Evolutionary conservation across 768 basidiomycete species (phyloP).

Genomic region (Pleurotus eryngii): DNA sequence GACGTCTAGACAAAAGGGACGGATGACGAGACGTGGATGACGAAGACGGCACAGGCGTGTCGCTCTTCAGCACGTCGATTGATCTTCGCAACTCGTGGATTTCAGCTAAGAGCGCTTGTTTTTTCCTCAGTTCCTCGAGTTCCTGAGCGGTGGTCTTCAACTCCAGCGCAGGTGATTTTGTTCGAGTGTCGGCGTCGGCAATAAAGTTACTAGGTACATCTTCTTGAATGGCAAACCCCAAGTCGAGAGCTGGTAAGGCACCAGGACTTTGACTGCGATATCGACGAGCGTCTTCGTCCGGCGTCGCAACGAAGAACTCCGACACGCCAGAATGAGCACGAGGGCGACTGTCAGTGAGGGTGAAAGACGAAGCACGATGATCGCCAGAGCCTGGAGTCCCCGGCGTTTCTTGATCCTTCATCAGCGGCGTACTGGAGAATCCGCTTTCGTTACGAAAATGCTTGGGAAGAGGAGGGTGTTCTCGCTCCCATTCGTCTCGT

Average conservation of each 20-base stretch:
- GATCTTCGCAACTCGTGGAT: slow-evolving; percentile 79
- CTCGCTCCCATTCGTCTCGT: slow-evolving; percentile 82
- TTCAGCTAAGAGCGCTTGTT: slow-evolving; percentile 70
- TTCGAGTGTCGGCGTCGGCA: slow-evolving; percentile 22
- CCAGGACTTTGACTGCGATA: slow-evolving; percentile 52
- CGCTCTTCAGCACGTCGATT: slow-evolving; percentile 71
- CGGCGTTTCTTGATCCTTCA: slow-evolving; percentile 62
- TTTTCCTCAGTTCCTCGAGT: slow-evolving; percentile 58
- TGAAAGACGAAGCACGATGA: slow-evolving; percentile 48
- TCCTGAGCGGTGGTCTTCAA: slow-evolving; percentile 38
- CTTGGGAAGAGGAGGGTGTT: slow-evolving; percentile 64
- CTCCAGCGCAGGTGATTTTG: too few species aligned
- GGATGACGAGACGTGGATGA: slow-evolving; percentile 60
- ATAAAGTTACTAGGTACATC: slow-evolving; percentile 75
- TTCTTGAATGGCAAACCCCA: slow-evolving; percentile 70
- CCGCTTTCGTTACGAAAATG: slow-evolving; percentile 65
- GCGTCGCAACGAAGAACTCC: slow-evolving; percentile 64
- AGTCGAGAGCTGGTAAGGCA: slow-evolving; percentile 67
- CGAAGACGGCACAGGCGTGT: slow-evolving; percentile 64
- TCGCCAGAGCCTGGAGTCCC: slow-evolving; percentile 33
- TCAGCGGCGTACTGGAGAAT: slow-evolving; percentile 59
- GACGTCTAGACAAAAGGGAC: slow-evolving; percentile 65
- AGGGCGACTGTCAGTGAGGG: slow-evolving; percentile 49
- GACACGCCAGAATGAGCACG: slow-evolving; percentile 68
- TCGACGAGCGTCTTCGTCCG: slow-evolving; percentile 59